A percentile compares a stretch with the other conserved stretches of the same genome.
phyloP scores from a whole-genome alignment of 805 yeast genomes.

The Zygosaccharomyces bisporus region DNA sequence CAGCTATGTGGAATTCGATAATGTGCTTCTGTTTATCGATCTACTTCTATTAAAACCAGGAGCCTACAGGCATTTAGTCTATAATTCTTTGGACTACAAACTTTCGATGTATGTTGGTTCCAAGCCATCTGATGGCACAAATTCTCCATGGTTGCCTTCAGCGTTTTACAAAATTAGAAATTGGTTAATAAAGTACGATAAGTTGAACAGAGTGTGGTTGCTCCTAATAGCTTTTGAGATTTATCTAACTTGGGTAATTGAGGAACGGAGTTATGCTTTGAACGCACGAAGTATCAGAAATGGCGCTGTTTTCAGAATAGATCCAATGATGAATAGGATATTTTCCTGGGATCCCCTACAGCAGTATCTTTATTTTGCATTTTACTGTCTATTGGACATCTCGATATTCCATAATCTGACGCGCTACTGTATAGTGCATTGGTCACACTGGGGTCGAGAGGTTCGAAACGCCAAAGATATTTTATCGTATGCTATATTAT shows the following conservation, averaged over 20 bases:
- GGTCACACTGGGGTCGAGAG: constrained; percentile 32
- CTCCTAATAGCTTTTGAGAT: constrained; percentile 79
- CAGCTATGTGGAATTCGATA: constrained; percentile 86
- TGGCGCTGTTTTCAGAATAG: background rate
- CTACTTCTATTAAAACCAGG: constrained; percentile 78
- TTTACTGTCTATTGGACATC: constrained; percentile 49
- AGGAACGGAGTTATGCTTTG: constrained; percentile 52
- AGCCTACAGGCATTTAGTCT: constrained; percentile 83
- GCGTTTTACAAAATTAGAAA: constrained; percentile 10
- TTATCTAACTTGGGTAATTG: constrained; percentile 87
- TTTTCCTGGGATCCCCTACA: constrained; percentile 36
- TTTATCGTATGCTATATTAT: constrained; percentile 63
- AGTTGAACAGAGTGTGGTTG: constrained; percentile 48
- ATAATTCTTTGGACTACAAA: constrained; percentile 48
- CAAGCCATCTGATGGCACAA: background rate
- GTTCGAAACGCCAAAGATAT: constrained; percentile 23
- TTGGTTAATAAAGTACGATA: constrained; percentile 26
- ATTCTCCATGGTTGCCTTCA: constrained; percentile 8
- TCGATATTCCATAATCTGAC: constrained; percentile 39
- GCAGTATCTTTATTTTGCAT: constrained; percentile 57
- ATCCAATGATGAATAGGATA: constrained; percentile 33
- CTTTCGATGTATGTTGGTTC: constrained; percentile 18
- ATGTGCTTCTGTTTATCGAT: constrained; percentile 79
- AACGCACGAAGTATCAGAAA: constrained; percentile 4
- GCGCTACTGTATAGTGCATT: constrained; percentile 28